Base-by-base conservation (phyloP, 2,329 filamentous ascomycete genomes). In the Coniochaeta hoffmannii region DNA sequence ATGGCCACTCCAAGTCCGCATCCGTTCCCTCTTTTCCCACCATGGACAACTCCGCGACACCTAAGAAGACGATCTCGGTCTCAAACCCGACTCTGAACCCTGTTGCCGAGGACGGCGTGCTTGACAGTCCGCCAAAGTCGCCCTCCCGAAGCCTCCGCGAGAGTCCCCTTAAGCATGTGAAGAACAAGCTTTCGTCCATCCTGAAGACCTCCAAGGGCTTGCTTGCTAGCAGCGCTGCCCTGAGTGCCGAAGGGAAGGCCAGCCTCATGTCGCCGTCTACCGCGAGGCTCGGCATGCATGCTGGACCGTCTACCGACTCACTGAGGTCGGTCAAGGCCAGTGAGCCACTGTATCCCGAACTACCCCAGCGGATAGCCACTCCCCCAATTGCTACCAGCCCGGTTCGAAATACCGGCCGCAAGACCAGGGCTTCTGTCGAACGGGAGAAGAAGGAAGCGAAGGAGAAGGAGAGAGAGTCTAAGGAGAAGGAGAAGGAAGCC, bases 151-250 rank as follows among this genome's bases (percentile, higher is more conserved):
- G 68, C 51, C 76, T 82, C 63, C 76, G 79, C 8, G 91, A 95
- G 61, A 93, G 88, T 57, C 90, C 90, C 5, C 71, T 97, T 57
- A 96, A 92, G 70, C 90, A 94, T 53, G 92, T 94, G 28, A 97
- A 96, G 73, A 90, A 89, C 65, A 95, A 91, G 68, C 77, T 97
- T 50, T 95, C 93, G 50, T 96, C 92, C 10, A 91, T 96, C 57
- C 77, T 97, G 63, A 92, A 91, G 71, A 89, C 87, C 55, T 94
- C 92, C 4, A 93, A 89, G 69, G 89, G 87, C 14, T 81, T 97
- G 51, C 86, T 97, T 59, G 90, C 87, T 17, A 95, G 88, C 62
- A 93, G 83, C 62, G 83, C 82, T 2, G 81, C 78, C 15, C 72
- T 82, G 35, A 86, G 82, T 62, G 82, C 82, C 0, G 83, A 86